These are phyloP conservation scores for Xylaria sp. DNA, from an alignment of 2,329 filamentous ascomycete species.

Conservation along the genomic window DNA sequence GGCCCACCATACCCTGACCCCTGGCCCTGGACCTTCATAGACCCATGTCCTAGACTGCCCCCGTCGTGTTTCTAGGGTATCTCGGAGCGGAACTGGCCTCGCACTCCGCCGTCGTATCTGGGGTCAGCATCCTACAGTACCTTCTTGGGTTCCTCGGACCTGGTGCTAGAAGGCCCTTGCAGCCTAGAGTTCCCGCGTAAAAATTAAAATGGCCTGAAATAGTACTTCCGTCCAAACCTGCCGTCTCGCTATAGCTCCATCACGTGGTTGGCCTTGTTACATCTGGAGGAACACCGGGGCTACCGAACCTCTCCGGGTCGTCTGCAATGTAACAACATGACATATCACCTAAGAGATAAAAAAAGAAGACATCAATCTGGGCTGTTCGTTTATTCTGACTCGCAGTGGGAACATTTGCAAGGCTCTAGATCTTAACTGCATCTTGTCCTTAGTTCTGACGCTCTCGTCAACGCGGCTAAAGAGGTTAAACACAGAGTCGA, in stretches of 20 bases:
- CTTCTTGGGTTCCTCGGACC: slow-evolving; percentile 9
- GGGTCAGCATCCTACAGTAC: slow-evolving; percentile 2
- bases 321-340: slow-evolving; percentile 22
- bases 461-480: slow-evolving; percentile 38
- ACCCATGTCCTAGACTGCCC: background rate
- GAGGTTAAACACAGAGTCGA: slow-evolving; percentile 37
- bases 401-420: slow-evolving; percentile 14
- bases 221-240: slow-evolving; percentile 6
- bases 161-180: slow-evolving; percentile 9
- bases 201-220: slow-evolving; percentile 12
- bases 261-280: slow-evolving; percentile 28
- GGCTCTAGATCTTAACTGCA: slow-evolving; percentile 27
- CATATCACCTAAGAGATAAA: slow-evolving; percentile 18
- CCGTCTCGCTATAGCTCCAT: slow-evolving; percentile 26
- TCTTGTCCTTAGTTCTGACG: slow-evolving; percentile 27
- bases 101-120: slow-evolving; percentile 29
- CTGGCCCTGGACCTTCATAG: no score
- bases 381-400: slow-evolving; percentile 15
- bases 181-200: slow-evolving; percentile 18
- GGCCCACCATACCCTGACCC: no score
- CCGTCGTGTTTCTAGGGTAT: slow-evolving; percentile 20
- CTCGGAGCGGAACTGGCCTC: slow-evolving; percentile 25
- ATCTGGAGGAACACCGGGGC: slow-evolving; percentile 23
- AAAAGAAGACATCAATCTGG: slow-evolving; percentile 24
- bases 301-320: slow-evolving; percentile 7